phyloP scores from a whole-genome alignment of 495 filamentous ascomycete genomes.

The Penicillium steckii region DNA sequence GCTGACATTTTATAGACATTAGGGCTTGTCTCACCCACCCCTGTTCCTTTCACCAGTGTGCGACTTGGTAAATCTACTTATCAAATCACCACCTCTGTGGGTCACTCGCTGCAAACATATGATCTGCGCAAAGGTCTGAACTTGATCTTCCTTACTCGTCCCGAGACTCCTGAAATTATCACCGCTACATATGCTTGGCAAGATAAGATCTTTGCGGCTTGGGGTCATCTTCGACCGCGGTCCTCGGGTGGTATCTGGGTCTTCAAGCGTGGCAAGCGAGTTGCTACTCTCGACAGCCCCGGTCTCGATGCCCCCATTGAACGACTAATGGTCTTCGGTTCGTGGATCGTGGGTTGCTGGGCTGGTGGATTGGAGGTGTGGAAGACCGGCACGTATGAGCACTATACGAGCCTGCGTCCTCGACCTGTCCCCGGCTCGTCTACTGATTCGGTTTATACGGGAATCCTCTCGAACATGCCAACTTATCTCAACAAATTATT shows the following conservation, averaged over 20 bases:
- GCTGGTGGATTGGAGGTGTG: conserved; percentile 78
- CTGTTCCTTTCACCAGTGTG: conserved; percentile 82
- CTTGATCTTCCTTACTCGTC: conserved; percentile 86
- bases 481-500: conserved; percentile 97
- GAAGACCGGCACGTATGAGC: conserved; percentile 79
- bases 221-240: conserved; percentile 58
- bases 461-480: conserved; percentile 76
- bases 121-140: conserved; percentile 86
- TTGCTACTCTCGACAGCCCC: conserved; percentile 69
- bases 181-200: conserved; percentile 88
- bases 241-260: conserved; percentile 75
- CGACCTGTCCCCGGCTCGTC: conserved; percentile 37
- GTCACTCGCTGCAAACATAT: conserved; percentile 88
- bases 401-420: conserved; percentile 78
- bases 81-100: conserved; percentile 94
- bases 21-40: conserved; percentile 86
- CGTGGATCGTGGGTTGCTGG: conserved; percentile 86
- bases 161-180: conserved; percentile 80
- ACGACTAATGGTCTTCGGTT: conserved; percentile 79
- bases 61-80: conserved; percentile 92
- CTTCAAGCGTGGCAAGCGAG: conserved; percentile 89
- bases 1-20: conserved; percentile 60
- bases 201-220: conserved; percentile 82
- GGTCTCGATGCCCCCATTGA: conserved; percentile 65
- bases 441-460: conserved; percentile 61